phyloP scores from a whole-genome alignment of 306 rosid species.

The Fragaria vesca region DNA sequence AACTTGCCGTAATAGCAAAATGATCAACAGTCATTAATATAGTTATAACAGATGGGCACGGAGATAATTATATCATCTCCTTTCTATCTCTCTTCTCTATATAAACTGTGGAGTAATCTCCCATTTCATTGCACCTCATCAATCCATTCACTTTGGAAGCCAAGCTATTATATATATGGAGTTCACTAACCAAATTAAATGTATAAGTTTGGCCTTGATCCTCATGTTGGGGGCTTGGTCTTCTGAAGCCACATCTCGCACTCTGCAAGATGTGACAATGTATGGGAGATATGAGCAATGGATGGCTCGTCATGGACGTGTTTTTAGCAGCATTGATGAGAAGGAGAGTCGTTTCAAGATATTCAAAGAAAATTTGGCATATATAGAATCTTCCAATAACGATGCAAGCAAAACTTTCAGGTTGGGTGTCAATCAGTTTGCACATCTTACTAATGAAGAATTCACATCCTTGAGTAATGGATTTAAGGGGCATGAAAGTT shows the following conservation, averaged over 20 bases:
- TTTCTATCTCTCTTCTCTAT: not conserved
- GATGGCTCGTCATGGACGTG: constrained; percentile 27
- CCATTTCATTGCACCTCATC: not conserved
- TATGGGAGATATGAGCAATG: constrained; percentile 30
- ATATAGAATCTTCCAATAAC: constrained; percentile 24
- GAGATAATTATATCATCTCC: not conserved
- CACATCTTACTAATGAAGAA: constrained; percentile 30
- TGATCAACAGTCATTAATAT: not conserved
- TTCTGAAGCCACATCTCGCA: constrained; percentile 16
- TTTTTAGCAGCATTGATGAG: constrained; percentile 24
- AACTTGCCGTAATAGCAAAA: not conserved
- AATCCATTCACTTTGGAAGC: not conserved
- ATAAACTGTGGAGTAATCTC: not conserved
- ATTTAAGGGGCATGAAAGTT: not conserved
- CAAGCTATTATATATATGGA: not conserved
- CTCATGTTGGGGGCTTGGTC: constrained; percentile 5
- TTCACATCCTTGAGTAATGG: constrained; percentile 9
- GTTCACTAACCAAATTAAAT: not conserved
- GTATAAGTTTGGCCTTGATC: not conserved
- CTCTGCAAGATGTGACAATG: constrained; percentile 1
- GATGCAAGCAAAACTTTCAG: constrained; percentile 21
- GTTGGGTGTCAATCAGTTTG: constrained; percentile 26
- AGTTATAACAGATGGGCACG: not conserved
- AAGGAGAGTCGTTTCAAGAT: constrained; percentile 26
- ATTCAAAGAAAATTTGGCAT: constrained; percentile 32